Base-by-base conservation (phyloP, 139 green algal genomes). In the Desmodesmus armatus region DNA sequence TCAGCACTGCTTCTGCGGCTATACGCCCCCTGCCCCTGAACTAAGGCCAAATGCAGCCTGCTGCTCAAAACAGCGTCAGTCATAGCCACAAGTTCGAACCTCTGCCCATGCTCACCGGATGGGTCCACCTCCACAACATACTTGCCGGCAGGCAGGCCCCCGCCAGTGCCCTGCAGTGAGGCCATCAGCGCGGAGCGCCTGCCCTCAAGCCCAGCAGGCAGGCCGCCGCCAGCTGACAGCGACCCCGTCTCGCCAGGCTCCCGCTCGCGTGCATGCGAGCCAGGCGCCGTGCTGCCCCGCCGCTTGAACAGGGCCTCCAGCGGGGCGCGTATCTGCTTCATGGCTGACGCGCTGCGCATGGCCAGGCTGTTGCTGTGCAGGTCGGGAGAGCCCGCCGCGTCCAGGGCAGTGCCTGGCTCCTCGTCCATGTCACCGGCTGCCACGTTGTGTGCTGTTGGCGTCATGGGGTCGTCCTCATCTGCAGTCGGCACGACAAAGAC, bases 301-400 rank as follows among this genome's bases (percentile, higher is more conserved):
- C 78, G 78, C 78, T 76, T 75, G 78, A 84, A 84, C 13, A 84
- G n/a, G 19, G 62, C 63, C 67, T 83, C 77, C 43, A 83, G 33
- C 2, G 73, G 73, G 21, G 76, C 76, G 19, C 37, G 33, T 5
- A 82, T 55, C 76, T 84, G 78, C 43, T 66, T 77, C n/a, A 84
- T 76, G 43, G 78, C 62, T 63, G 78, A 37, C 17, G 63, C 62
- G 35, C 78, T 63, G n/a, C 49, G 33, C 4, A 11, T 39, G n/a
- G n/a, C n/a, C n/a, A n/a, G n/a, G n/a, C 53, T 72, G 33, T 72
- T 37, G n/a, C 37, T 83, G 5, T 23, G 17, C 53, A 83, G 29
- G 17, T 83, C 55, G 13, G 78, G 60, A 2, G 78, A 62, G 4
- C 60, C 78, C 25, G 55, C 78, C 15, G 60, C 60, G 33, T 69